Evolutionary conservation across 2,329 filamentous ascomycete species (phyloP), one percentile per base, ranked within the genome.

Genomic region (Teratosphaeria epicoccoides): DNA sequence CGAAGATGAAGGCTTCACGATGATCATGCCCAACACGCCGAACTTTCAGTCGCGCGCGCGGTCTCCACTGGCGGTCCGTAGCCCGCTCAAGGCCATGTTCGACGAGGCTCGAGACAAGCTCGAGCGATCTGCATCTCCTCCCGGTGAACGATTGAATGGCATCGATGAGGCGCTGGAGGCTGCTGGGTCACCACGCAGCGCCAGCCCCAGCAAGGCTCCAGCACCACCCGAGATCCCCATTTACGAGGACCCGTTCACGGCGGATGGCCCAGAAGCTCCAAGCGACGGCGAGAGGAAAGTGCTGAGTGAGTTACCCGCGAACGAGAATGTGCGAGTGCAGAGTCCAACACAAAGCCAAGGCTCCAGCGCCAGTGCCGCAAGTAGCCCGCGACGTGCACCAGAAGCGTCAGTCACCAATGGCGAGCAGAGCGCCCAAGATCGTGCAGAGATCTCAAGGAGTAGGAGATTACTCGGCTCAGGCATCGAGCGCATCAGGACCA

Each of bases 401-500:
- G 57, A 61, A 9, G 49, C 56, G 23, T 55, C 52, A 3, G 33
- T 40, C 33, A 40, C n/a, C 33, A 24, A 24, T n/a, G 25, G 24
- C 24, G 26, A 48, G 23, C 23, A 24, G 14, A 54, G 59, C 1
- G 55, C 60, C 3, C 71, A 62, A 61, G 68, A 63, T 58, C 71
- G 65, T 49, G 60, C 67, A n/a, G 70, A 71, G 63, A 71, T 66
- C 37, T 64, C 68, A 52, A 73, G 69, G 57, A 75, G 68, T 56
- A 70, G 66, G 6, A 79, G 83, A 44, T 73, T 90, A 23, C 75
- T 91, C 4, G 80, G 84, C 26, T 89, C 85, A 60, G 87, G 84
- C 47, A 86, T 90, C 58, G 74, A 81, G 49, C 85, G 86, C 57
- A 83, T 90, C 59, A 82, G 82, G 59, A 76, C 79, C 25, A 81